phyloP scores from a whole-genome alignment of 306 rosid species.

The Sicyos edulis region DNA sequence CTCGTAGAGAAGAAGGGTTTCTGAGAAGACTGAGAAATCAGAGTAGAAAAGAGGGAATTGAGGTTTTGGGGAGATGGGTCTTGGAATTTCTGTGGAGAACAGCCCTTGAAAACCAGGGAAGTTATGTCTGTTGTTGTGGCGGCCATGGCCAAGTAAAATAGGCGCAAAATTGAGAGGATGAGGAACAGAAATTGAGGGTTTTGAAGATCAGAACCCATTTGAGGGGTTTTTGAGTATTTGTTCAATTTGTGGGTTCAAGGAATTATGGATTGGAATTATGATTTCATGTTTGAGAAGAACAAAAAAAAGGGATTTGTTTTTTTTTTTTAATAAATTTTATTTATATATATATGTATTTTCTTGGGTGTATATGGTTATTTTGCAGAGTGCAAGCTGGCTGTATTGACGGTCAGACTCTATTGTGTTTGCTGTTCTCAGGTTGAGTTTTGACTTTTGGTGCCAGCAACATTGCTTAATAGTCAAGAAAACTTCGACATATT shows the following conservation, averaged over 20 bases:
- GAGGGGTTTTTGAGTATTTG: slow-evolving; percentile 7
- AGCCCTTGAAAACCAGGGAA: slow-evolving; percentile 63
- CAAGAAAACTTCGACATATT: too few species aligned
- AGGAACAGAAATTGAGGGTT: slow-evolving; percentile 17
- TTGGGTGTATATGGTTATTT: too few species aligned
- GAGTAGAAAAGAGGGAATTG: slow-evolving; percentile 37
- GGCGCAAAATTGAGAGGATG: slow-evolving; percentile 1
- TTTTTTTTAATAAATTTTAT: background rate
- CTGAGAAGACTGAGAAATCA: slow-evolving; percentile 43
- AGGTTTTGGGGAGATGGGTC: slow-evolving; percentile 55
- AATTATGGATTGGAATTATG: too few species aligned
- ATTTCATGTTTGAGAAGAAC: too few species aligned
- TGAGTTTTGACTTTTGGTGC: too few species aligned
- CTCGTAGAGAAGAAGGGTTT: slow-evolving; percentile 51
- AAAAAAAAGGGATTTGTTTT: slow-evolving; percentile 1
- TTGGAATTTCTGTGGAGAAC: slow-evolving; percentile 54
- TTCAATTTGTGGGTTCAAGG: background rate
- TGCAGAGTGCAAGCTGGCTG: too few species aligned
- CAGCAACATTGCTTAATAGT: too few species aligned
- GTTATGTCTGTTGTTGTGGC: slow-evolving; percentile 34
- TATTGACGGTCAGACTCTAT: too few species aligned
- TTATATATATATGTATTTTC: too few species aligned
- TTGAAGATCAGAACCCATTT: slow-evolving; percentile 42
- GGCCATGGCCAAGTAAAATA: slow-evolving; percentile 15
- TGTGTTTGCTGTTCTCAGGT: too few species aligned